These are phyloP conservation scores for Trichoderma brevicompactum DNA, from an alignment of 2,329 filamentous ascomycete genomes.

Conservation along the genomic window DNA sequence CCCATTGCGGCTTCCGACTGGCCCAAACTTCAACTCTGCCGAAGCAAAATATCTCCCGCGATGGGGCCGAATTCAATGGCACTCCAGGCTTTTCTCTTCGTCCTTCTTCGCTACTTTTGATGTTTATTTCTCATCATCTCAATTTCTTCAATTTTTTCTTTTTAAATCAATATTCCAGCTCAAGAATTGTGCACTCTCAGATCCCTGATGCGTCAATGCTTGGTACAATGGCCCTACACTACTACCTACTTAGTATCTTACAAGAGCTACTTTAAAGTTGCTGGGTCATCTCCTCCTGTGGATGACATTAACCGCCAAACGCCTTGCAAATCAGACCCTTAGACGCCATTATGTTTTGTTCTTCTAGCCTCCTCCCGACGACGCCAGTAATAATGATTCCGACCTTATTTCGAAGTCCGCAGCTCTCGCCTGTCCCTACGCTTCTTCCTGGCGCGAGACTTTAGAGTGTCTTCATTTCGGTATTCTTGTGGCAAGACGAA, in stretches of 20 bases:
- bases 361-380: slow-evolving; percentile 10
- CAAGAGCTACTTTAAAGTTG: slow-evolving; percentile 2
- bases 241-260: background rate
- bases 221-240: slow-evolving; percentile 9
- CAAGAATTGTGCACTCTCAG: background rate
- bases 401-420: slow-evolving; percentile 39
- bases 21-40: slow-evolving; percentile 2
- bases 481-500: slow-evolving; percentile 76
- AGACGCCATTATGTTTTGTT: slow-evolving; percentile 16
- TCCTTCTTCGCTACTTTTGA: background rate
- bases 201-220: slow-evolving; percentile 10
- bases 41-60: background rate
- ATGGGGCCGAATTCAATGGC: background rate
- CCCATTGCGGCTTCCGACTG: slow-evolving; percentile 8
- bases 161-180: background rate
- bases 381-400: slow-evolving; percentile 8
- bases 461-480: slow-evolving; percentile 59
- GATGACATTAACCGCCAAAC: slow-evolving; percentile 27
- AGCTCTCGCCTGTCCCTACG: slow-evolving; percentile 62
- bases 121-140: background rate
- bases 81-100: background rate
- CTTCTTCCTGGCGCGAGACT: slow-evolving; percentile 64
- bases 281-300: background rate
- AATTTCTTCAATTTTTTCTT: background rate
- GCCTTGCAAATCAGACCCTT: slow-evolving; percentile 27